Evolutionary conservation across 306 rosid species (phyloP).

Genomic region (Pyrus betulifolia): DNA sequence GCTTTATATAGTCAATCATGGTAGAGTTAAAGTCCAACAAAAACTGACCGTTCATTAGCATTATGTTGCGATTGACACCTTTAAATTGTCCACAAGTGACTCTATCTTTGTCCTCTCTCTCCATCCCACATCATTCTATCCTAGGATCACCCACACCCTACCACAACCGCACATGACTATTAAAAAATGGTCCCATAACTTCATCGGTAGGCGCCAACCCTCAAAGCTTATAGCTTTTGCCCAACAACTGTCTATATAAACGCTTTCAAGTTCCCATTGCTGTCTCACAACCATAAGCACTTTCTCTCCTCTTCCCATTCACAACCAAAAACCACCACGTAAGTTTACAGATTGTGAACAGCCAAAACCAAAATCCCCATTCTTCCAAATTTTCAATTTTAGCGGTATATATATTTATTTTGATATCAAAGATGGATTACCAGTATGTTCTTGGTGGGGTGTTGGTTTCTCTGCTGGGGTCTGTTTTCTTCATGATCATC

Average conservation of each 20-base stretch:
- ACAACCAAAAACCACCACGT: neutral
- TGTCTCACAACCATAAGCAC: neutral
- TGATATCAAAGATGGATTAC: conserved; percentile 33
- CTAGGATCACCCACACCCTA: neutral
- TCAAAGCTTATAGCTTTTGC: neutral
- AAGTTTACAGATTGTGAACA: neutral
- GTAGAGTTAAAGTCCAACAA: neutral
- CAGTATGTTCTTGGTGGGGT: conserved; percentile 34
- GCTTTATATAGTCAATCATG: neutral
- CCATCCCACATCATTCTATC: neutral
- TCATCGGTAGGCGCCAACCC: neutral
- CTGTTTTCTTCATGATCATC: conserved; percentile 28
- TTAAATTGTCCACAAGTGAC: neutral
- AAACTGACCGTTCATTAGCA: neutral
- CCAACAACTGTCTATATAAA: neutral
- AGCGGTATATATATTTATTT: neutral
- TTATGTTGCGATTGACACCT: neutral
- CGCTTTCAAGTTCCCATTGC: neutral
- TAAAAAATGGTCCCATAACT: neutral
- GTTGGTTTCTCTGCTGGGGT: conserved; percentile 35
- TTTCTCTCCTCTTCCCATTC: neutral
- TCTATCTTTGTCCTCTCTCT: neutral
- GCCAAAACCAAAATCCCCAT: neutral
- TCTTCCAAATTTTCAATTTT: neutral
- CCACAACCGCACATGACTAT: neutral